These are phyloP conservation scores for Elsinoe arachidis DNA, from an alignment of 2,329 filamentous ascomycete species.

Conservation along the genomic window DNA sequence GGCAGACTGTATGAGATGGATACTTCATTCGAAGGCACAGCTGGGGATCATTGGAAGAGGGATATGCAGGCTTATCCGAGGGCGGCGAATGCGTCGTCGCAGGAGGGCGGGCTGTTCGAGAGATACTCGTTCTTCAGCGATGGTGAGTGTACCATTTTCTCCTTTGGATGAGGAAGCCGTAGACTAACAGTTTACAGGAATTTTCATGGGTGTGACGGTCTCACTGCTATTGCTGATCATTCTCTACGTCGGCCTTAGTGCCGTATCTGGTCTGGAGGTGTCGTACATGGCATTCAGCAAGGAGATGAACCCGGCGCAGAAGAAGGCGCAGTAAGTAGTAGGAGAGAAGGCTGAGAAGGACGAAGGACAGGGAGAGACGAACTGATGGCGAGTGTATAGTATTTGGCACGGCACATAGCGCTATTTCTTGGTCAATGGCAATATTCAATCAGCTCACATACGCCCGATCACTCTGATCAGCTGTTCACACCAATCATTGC, in stretches of 20 bases:
- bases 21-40: slow-evolving; percentile 46
- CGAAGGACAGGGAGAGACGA: background rate
- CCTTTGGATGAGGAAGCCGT: background rate
- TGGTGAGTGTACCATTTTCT: slow-evolving; percentile 47
- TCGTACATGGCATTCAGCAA: slow-evolving; percentile 95
- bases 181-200: slow-evolving; percentile 43
- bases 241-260: slow-evolving; percentile 66
- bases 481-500: too few species aligned
- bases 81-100: slow-evolving; percentile 32
- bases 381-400: too few species aligned
- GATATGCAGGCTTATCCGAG: slow-evolving; percentile 36
- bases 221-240: slow-evolving; percentile 65
- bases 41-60: slow-evolving; percentile 57
- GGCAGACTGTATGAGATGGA: slow-evolving; percentile 55
- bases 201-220: slow-evolving; percentile 78
- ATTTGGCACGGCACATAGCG: too few species aligned
- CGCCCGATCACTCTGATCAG: too few species aligned
- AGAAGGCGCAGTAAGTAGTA: slow-evolving; percentile 55
- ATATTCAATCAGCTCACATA: too few species aligned
- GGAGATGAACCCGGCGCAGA: slow-evolving; percentile 87
- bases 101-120: slow-evolving; percentile 61
- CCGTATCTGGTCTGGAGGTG: slow-evolving; percentile 72
- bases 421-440: too few species aligned
- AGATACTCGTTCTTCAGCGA: slow-evolving; percentile 92
- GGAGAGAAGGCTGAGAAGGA: background rate